Conservation (phyloP, 2,329 filamentous ascomycete species). For the Drechslerella coelobrocha region DNA sequence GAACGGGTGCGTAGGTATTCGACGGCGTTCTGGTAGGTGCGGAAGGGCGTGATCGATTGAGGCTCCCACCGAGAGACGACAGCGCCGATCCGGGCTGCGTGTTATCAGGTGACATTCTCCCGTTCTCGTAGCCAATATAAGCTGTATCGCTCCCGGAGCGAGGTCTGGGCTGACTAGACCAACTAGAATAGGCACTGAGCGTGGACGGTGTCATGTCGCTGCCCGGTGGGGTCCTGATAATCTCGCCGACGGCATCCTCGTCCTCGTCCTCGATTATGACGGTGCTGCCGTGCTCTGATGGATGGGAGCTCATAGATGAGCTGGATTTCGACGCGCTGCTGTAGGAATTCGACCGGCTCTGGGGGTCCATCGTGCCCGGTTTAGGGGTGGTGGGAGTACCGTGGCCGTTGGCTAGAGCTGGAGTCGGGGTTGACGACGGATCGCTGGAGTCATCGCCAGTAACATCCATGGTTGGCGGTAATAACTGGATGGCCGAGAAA, state of each 20-base stretch:
- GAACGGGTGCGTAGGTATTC: slow-evolving; percentile 74
- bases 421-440: slow-evolving; percentile 25
- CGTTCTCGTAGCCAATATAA: slow-evolving; percentile 58
- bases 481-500: slow-evolving; percentile 6
- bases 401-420: slow-evolving; percentile 12
- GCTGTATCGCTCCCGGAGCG: slow-evolving; percentile 59
- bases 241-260: slow-evolving; percentile 47
- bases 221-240: slow-evolving; percentile 42
- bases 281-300: slow-evolving; percentile 40
- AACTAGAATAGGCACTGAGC: slow-evolving; percentile 52
- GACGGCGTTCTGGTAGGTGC: slow-evolving; percentile 76
- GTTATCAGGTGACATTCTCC: slow-evolving; percentile 56
- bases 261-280: slow-evolving; percentile 50
- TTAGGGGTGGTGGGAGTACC: slow-evolving; percentile 5
- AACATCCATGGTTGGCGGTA: slow-evolving; percentile 34
- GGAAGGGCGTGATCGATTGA: slow-evolving; percentile 67
- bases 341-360: slow-evolving; percentile 41
- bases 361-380: slow-evolving; percentile 23
- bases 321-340: slow-evolving; percentile 33
- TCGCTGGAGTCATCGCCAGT: slow-evolving; percentile 47
- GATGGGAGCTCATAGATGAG: slow-evolving; percentile 30
- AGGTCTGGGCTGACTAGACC: slow-evolving; percentile 45
- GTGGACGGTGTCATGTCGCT: slow-evolving; percentile 50
- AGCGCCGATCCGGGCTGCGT: slow-evolving; percentile 51
- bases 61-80: slow-evolving; percentile 56